phyloP scores from a whole-genome alignment of 2,329 filamentous ascomycete species.

The Neurospora sp. region DNA sequence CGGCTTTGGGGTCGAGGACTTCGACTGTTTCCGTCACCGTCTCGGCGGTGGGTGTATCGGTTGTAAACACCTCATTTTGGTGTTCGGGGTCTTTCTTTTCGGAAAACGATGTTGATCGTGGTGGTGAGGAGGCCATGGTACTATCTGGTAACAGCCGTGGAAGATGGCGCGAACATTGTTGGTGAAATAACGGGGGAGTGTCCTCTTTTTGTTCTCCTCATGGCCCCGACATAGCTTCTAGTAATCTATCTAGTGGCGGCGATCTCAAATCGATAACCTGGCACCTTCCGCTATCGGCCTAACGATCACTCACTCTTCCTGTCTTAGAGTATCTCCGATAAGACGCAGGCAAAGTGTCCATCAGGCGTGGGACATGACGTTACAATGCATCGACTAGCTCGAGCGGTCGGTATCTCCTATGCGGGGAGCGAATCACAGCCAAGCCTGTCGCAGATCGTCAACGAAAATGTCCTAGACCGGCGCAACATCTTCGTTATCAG shows the following conservation, averaged over 20 bases:
- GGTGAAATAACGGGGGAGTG: neutral
- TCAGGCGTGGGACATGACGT: neutral
- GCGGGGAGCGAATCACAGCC: neutral
- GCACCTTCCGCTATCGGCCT: neutral
- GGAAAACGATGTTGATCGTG: neutral
- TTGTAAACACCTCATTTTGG: neutral
- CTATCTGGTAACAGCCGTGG: neutral
- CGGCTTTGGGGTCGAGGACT: conserved; percentile 19
- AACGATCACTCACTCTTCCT: neutral
- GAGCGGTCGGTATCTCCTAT: neutral
- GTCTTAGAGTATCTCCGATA: neutral
- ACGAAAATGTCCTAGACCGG: neutral
- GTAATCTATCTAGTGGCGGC: neutral
- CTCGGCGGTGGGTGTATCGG: neutral
- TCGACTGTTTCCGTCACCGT: neutral
- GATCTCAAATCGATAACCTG: neutral
- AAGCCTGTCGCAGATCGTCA: neutral
- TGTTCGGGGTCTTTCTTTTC: neutral
- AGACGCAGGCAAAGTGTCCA: neutral
- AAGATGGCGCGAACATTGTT: neutral
- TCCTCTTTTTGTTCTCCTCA: neutral
- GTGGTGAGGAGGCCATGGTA: neutral
- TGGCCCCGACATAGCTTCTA: neutral
- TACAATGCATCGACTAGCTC: neutral
- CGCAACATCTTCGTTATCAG: neutral